Evolutionary conservation across 768 basidiomycete genomes (phyloP), one percentile per base, ranked within the genome.

Genomic region (Auriscalpium orientale): DNA sequence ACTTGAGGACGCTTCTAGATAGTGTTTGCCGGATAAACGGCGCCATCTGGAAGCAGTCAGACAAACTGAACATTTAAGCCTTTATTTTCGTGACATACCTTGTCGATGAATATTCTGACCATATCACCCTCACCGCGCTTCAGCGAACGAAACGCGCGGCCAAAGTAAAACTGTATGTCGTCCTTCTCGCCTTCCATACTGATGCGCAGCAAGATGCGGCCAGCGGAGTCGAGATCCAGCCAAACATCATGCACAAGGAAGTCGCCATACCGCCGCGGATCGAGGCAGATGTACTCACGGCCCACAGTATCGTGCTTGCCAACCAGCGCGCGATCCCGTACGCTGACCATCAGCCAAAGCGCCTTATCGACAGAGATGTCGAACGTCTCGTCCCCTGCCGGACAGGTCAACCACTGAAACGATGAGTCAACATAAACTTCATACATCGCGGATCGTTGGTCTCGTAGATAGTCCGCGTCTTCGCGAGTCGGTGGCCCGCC

Each of bases 111-210:
- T 37, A 89, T 89, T 11, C 95, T 79, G 53, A 94, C 81, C 95
- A 99, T 98, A 65, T 99, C 95, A 21, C 81, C 84, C 67, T 98
- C 93, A 0, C 93, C 91, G 35, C 94, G 77, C 72, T 98, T 98
- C 62, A 99, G 69, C 40, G 86, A 91, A 47, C 95, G 79, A 79
- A 99, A 99, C 3, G 87, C 95, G 35, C 94, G 80, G 28, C 97
- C 97, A 65, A 98, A 99, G 76, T 89, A 95, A 76, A 97, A 99
- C 62, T 90, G 90, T 8, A 93, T 91, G 67, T 99, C 97, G 64
- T 97, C 94, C 71, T 95, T 94, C 78, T 98, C 97, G 53, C 95
- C 94, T 66, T 99, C 97, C 94, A 98, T 97, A 66, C 92, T 95
- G 56, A 98, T 80, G 18, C 97, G 82, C 35, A 97, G 74, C 38